Percentiles rank a stretch among this genome's conserved stretches.
Conservation (phyloP, 2,329 filamentous ascomycete genomes). For the Diaporthe citri region DNA sequence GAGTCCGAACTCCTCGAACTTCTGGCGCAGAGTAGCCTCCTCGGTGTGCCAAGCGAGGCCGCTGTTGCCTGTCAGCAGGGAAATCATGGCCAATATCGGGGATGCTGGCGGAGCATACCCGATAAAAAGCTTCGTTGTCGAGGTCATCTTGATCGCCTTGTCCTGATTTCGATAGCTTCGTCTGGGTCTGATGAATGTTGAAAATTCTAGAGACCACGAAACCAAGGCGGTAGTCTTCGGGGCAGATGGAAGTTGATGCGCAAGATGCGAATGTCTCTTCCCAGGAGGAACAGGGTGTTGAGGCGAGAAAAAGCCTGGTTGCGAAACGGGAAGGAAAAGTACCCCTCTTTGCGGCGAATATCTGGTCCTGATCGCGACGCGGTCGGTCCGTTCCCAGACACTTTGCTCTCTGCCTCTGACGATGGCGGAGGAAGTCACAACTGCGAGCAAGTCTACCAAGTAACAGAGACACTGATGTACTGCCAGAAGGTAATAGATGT, state of each 20-base stretch:
- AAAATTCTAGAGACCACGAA: background rate
- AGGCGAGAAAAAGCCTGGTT: constrained; percentile 19
- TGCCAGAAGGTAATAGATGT: constrained; percentile 12
- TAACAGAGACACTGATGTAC: constrained; percentile 12
- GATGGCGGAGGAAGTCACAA: background rate
- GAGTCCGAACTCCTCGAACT: constrained; percentile 91
- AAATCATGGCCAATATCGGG: constrained; percentile 19
- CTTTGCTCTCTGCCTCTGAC: background rate
- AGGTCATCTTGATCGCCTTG: constrained; percentile 67
- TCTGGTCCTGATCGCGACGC: constrained; percentile 1
- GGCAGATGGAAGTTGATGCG: constrained; percentile 5
- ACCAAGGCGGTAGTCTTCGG: background rate
- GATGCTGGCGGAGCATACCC: constrained; percentile 70
- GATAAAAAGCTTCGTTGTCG: constrained; percentile 87
- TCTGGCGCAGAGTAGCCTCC: constrained; percentile 85
- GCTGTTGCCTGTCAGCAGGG: constrained; percentile 59
- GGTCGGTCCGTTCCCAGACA: constrained; percentile 2
- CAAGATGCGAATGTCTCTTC: constrained; percentile 5
- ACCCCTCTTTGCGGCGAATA: constrained; percentile 33
- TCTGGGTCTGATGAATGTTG: constrained; percentile 38
- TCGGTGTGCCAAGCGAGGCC: constrained; percentile 99
- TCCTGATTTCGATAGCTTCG: constrained; percentile 24
- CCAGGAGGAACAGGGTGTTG: constrained; percentile 6
- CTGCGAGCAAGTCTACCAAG: background rate
- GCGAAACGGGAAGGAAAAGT: constrained; percentile 27